Conservation (phyloP, 371 early-diverging fungal species). For the Rhizopus sp. region DNA sequence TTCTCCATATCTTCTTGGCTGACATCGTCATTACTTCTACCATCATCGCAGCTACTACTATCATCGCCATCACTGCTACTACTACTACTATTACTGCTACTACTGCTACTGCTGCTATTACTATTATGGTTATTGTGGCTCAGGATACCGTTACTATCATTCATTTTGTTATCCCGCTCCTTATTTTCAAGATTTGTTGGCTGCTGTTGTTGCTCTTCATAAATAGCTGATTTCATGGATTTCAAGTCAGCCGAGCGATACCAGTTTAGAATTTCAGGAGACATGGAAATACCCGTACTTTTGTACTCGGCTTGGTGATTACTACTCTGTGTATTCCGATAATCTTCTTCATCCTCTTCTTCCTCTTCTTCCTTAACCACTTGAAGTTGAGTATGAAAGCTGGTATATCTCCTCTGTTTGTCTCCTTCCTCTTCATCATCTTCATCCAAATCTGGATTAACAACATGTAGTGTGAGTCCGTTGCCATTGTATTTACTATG, state of each 20-base stretch:
- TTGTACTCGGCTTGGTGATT: slow-evolving; percentile 7
- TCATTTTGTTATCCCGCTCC: too few species aligned
- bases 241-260: slow-evolving; percentile 34
- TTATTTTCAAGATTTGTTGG: background rate
- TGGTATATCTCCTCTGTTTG: slow-evolving; percentile 9
- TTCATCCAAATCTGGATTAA: slow-evolving; percentile 23
- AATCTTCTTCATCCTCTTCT: slow-evolving; percentile 13
- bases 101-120: slow-evolving; percentile 3
- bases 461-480: slow-evolving; percentile 24
- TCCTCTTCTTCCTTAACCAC: slow-evolving; percentile 28
- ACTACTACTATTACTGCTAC: too few species aligned
- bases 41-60: too few species aligned
- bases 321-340: background rate
- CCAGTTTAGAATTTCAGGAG: slow-evolving; percentile 39
- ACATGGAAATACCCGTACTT: slow-evolving; percentile 25
- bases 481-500: slow-evolving; percentile 28
- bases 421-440: slow-evolving; percentile 17
- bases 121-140: background rate
- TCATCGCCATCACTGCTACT: slow-evolving; percentile 7
- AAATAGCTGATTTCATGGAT: background rate
- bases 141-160: too few species aligned
- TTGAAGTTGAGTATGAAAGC: slow-evolving; percentile 23
- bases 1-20: too few species aligned
- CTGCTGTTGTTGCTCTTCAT: background rate
- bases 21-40: slow-evolving; percentile 4